These are phyloP conservation scores for Chernovozyma aurita DNA, from an alignment of 1,139 yeast species.

Conservation along the genomic window DNA sequence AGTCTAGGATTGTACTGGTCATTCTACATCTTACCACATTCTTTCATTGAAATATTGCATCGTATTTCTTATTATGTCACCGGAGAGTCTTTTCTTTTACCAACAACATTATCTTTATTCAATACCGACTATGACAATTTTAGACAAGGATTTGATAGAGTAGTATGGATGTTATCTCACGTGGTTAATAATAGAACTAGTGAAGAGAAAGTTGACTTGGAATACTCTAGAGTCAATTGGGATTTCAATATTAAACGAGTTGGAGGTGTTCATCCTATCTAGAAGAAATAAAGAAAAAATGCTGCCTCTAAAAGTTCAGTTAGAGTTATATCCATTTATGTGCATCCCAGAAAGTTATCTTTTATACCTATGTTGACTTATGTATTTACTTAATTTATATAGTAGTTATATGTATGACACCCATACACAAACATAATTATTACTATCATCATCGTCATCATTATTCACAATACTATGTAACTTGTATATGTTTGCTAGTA, in stretches of 20 bases:
- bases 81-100: conserved; percentile 12
- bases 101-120: not conserved
- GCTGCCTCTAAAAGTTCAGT: too few species aligned
- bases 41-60: conserved; percentile 14
- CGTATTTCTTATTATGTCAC: conserved; percentile 17
- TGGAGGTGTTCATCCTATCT: not conserved
- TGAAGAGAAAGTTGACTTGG: not conserved
- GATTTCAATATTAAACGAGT: conserved; percentile 1
- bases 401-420: too few species aligned
- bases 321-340: too few species aligned
- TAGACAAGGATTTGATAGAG: not conserved
- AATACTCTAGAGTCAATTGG: not conserved
- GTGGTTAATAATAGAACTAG: not conserved
- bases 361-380: too few species aligned
- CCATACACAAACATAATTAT: too few species aligned
- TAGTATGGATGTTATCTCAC: not conserved
- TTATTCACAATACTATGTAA: too few species aligned
- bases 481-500: too few species aligned
- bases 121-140: not conserved
- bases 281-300: too few species aligned
- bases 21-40: conserved; percentile 13
- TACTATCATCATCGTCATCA: too few species aligned
- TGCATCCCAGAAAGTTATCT: too few species aligned
- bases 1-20: conserved; percentile 16
- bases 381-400: too few species aligned